Percentiles rank a stretch among this genome's conserved stretches.
Conservation (phyloP, 768 basidiomycete species). For the Lyophyllum decastes region DNA sequence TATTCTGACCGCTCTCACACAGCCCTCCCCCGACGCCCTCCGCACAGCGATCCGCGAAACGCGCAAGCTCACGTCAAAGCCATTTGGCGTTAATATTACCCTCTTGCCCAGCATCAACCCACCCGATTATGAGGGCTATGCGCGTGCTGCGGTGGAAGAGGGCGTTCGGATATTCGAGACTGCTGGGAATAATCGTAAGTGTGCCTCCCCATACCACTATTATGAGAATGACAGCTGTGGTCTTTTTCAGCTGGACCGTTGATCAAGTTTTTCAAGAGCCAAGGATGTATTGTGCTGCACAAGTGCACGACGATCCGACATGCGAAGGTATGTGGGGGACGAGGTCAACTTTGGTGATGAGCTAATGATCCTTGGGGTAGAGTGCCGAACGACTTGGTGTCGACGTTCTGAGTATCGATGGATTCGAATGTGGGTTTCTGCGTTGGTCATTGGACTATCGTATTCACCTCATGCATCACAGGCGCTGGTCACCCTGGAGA, state of each 20-base stretch:
- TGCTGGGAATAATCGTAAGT: slow-evolving; percentile 86
- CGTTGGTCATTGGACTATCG: slow-evolving; percentile 1
- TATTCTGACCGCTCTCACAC: slow-evolving; percentile 85
- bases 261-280: slow-evolving; percentile 80
- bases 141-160: slow-evolving; percentile 80
- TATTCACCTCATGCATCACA: slow-evolving; percentile 27
- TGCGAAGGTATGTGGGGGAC: slow-evolving; percentile 57
- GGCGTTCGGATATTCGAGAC: slow-evolving; percentile 91
- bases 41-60: slow-evolving; percentile 82
- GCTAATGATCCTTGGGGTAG: slow-evolving; percentile 17
- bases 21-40: slow-evolving; percentile 82
- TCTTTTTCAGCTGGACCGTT: slow-evolving; percentile 64
- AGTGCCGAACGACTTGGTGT: slow-evolving; percentile 75
- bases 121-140: slow-evolving; percentile 87
- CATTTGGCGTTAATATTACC: slow-evolving; percentile 86
- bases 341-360: not conserved
- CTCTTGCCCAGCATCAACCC: slow-evolving; percentile 88
- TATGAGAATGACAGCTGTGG: not conserved
- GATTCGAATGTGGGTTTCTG: slow-evolving; percentile 72
- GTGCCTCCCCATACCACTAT: not conserved
- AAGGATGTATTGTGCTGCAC: slow-evolving; percentile 80
- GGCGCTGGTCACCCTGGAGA: slow-evolving; percentile 95
- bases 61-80: slow-evolving; percentile 63
- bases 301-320: slow-evolving; percentile 89
- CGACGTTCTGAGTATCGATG: slow-evolving; percentile 88